Evolutionary conservation across 116 monocot genomes (phyloP).

Genomic region (Thalassia testudinum): DNA sequence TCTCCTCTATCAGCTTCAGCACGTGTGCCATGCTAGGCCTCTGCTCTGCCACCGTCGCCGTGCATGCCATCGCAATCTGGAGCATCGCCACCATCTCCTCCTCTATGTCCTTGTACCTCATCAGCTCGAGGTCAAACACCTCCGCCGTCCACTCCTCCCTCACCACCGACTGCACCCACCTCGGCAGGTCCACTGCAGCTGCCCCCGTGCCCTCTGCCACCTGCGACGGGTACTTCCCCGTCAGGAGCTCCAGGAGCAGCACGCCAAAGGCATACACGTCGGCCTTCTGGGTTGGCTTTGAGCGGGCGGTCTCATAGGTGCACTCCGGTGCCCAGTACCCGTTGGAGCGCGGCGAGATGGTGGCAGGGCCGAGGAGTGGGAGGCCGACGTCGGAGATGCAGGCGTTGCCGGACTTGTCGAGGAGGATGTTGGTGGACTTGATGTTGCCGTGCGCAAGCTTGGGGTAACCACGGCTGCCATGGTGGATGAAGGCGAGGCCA

Average conservation of each 20-base stretch:
- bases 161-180: slow-evolving; percentile 71
- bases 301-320: slow-evolving; percentile 8
- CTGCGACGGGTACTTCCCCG: slow-evolving; percentile 37
- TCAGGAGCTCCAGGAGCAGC: slow-evolving; percentile 72
- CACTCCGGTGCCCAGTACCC: slow-evolving; percentile 56
- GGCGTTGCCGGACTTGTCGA: slow-evolving; percentile 51
- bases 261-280: slow-evolving; percentile 85
- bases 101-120: slow-evolving; percentile 83
- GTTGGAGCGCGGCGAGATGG: neutral
- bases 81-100: slow-evolving; percentile 92
- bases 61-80: slow-evolving; percentile 72
- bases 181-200: slow-evolving; percentile 18
- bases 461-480: slow-evolving; percentile 9
- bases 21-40: slow-evolving; percentile 70
- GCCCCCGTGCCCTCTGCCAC: slow-evolving; percentile 7
- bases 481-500: slow-evolving; percentile 69
- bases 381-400: slow-evolving; percentile 53
- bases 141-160: slow-evolving; percentile 72
- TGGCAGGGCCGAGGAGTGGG: slow-evolving; percentile 14
- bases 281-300: slow-evolving; percentile 34
- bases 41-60: slow-evolving; percentile 38
- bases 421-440: slow-evolving; percentile 70
- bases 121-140: slow-evolving; percentile 89
- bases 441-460: slow-evolving; percentile 62
- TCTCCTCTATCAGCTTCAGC: slow-evolving; percentile 64